Conservation (phyloP, 257 asterid genomes). For the Solanum sparsipilum region DNA sequence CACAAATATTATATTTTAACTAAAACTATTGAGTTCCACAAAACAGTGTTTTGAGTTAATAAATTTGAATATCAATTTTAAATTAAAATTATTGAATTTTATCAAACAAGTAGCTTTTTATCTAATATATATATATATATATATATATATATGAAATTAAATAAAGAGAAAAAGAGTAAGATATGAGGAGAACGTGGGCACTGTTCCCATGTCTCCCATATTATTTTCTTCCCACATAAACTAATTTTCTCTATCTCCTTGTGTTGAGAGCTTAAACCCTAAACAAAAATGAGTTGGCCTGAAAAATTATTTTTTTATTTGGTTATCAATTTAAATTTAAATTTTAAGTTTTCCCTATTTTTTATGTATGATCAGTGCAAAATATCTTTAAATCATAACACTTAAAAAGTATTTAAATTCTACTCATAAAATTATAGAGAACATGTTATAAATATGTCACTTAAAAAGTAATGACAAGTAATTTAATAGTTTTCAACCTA, state of each 20-base stretch:
- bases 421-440: background rate
- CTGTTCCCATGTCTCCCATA: slow-evolving; percentile 64
- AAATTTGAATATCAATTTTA: background rate
- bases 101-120: background rate
- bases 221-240: slow-evolving; percentile 16
- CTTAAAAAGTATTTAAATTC: background rate
- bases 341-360: background rate
- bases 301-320: background rate
- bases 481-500: background rate
- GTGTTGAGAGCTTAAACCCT: slow-evolving; percentile 62
- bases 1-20: background rate
- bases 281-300: slow-evolving; percentile 26
- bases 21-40: background rate
- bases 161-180: slow-evolving; percentile 7
- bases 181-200: slow-evolving; percentile 84
- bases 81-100: no score
- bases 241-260: slow-evolving; percentile 43
- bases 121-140: no score
- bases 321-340: background rate
- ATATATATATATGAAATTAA: no score
- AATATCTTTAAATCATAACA: background rate
- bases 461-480: background rate
- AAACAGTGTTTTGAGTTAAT: background rate
- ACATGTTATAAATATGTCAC: background rate
- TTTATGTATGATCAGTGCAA: background rate